Evolutionary conservation across 352 stramenopile genomes (phyloP), one percentile per base, ranked within the genome.

Genomic region (Phytophthora pisi): DNA sequence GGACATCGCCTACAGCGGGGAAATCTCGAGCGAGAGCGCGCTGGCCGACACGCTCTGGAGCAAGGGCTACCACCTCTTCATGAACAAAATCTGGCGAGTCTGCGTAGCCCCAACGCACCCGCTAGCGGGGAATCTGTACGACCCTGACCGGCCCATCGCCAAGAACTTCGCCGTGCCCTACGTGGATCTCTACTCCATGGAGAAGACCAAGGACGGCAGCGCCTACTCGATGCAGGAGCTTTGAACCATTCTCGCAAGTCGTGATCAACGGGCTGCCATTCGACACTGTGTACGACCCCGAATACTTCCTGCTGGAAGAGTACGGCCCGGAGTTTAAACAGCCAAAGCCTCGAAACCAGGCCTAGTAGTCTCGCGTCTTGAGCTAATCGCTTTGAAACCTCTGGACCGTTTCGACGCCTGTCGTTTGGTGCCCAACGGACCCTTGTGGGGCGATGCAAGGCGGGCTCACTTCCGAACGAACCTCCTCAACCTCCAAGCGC

Each of bases 41-140:
- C 54, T 69, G 5, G 34, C 54, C 52, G 59, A 18, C 46, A n/a
- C 46, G 9, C 43, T 68, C 75, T 68, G 54, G 55, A 30, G 23
- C 15, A 79, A 78, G 57, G 78, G 78, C 13, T 86, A 86, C 53
- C 72, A 83, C 36, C 51, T 86, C 42, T 83, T 77, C 46, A 18
- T 52, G 7, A 9, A 62, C 24, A 59, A 50, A 9, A 74, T 79
- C 43, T 74, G 57, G 64, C 62, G 72, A n/a, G 68, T 79, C 0
- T 79, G 72, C 30, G 58, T 79, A 9, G 68, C 72, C 11, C 72
- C 72, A 1, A 77, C 64, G 10, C 72, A 79, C 42, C 72, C 72
- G 13, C 53, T 79, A 15, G 72, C 72, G 2, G 28, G 53, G 15
- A 61, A 72, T 15, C 52, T 79, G 45, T 79, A 74, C 45, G 57